Evolutionary conservation across 768 basidiomycete species (phyloP).

Genomic region (Chalciporus pseudorubinellus): DNA sequence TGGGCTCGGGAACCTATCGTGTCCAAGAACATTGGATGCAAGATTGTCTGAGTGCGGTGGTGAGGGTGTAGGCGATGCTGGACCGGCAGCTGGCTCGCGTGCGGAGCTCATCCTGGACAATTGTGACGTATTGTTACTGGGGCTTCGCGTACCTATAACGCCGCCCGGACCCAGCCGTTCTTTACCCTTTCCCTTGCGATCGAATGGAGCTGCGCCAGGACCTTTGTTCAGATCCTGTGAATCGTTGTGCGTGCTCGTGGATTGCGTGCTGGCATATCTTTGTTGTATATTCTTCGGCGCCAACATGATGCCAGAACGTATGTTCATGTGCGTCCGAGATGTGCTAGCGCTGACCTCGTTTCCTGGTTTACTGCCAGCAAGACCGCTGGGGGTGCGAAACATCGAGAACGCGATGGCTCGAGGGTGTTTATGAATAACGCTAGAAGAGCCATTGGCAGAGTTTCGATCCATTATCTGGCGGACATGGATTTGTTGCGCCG

Average conservation of each 20-base stretch:
- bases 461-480: slow-evolving; percentile 52
- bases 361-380: slow-evolving; percentile 13
- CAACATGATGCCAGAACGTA: slow-evolving; percentile 50
- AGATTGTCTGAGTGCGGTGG: slow-evolving; percentile 4
- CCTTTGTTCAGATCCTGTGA: slow-evolving; percentile 47
- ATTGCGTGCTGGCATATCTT: slow-evolving; percentile 72
- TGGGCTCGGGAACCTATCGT: slow-evolving; percentile 10
- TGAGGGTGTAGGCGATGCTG: slow-evolving; percentile 19
- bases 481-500: slow-evolving; percentile 67
- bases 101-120: no score
- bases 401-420: slow-evolving; percentile 77
- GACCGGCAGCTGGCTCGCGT: slow-evolving; percentile 13
- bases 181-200: slow-evolving; percentile 31
- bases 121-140: not conserved
- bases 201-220: slow-evolving; percentile 13
- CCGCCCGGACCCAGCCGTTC: slow-evolving; percentile 27
- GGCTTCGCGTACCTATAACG: slow-evolving; percentile 30
- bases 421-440: slow-evolving; percentile 80
- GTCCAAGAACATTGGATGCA: slow-evolving; percentile 4
- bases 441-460: slow-evolving; percentile 51
- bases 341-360: slow-evolving; percentile 6
- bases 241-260: slow-evolving; percentile 62
- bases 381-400: slow-evolving; percentile 52
- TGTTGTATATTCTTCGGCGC: slow-evolving; percentile 76
- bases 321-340: slow-evolving; percentile 25